Conservation (phyloP, 2,329 filamentous ascomycete species). For the Gnomoniopsis sp. region DNA sequence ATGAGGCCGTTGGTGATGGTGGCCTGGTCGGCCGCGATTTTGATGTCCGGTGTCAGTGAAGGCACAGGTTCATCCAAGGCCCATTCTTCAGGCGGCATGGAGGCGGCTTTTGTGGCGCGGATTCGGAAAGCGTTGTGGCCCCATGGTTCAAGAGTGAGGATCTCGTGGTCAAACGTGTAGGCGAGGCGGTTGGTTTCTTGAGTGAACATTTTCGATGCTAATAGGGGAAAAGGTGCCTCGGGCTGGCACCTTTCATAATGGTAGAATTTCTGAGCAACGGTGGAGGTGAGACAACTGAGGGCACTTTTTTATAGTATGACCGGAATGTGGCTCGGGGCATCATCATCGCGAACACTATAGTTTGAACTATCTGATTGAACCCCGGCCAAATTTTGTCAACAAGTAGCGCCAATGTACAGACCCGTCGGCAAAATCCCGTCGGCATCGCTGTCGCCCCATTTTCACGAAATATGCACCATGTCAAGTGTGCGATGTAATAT, state of each 20-base stretch:
- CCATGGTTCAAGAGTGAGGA: slow-evolving; percentile 47
- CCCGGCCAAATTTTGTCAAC: background rate
- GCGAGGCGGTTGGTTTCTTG: slow-evolving; percentile 17
- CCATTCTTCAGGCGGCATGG: slow-evolving; percentile 37
- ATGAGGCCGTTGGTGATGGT: slow-evolving; percentile 46
- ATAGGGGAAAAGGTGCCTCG: background rate
- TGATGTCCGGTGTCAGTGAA: slow-evolving; percentile 13
- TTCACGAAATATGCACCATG: too few relatives aligned
- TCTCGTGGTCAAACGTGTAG: slow-evolving; percentile 39
- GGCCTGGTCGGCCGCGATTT: slow-evolving; percentile 26
- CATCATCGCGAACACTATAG: slow-evolving; percentile 9
- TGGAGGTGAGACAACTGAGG: background rate
- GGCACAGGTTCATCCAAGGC: slow-evolving; percentile 31
- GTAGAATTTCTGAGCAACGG: background rate
- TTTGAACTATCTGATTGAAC: slow-evolving; percentile 3
- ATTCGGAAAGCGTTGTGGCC: slow-evolving; percentile 44
- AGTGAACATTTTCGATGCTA: slow-evolving; percentile 13
- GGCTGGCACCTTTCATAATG: background rate
- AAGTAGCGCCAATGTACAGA: background rate
- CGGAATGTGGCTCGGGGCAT: slow-evolving; percentile 4
- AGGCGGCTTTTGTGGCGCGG: slow-evolving; percentile 38
- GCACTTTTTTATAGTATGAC: background rate
- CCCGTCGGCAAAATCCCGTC: background rate
- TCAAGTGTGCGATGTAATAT: background rate
- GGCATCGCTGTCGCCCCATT: background rate